These are phyloP conservation scores for Salix caprea DNA, from an alignment of 345 rosid genomes.

Conservation along the genomic window DNA sequence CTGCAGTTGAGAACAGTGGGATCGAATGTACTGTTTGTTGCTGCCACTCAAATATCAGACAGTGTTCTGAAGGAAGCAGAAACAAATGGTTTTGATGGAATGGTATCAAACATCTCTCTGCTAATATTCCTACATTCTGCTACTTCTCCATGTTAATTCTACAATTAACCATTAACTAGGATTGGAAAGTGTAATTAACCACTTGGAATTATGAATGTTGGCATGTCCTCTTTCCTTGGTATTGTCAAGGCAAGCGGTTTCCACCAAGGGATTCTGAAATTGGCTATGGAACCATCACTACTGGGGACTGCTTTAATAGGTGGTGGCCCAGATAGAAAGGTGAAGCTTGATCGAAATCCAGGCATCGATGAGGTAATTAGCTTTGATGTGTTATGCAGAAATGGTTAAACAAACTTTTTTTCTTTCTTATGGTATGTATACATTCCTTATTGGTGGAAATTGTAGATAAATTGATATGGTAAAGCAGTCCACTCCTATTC, in stretches of 20 bases:
- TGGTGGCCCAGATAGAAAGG: constrained; percentile 86
- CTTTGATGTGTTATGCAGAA: constrained; percentile 5
- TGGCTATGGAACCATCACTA: constrained; percentile 94
- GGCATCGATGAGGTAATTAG: constrained; percentile 80
- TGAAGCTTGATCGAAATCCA: constrained; percentile 79
- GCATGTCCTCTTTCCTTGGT: constrained; percentile 6
- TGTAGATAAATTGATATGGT: not conserved
- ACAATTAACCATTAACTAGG: not conserved
- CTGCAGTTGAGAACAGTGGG: constrained; percentile 84
- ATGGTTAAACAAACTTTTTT: not conserved
- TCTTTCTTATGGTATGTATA: not conserved
- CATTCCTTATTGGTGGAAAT: not conserved
- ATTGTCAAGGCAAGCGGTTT: constrained; percentile 66
- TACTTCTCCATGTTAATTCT: not conserved
- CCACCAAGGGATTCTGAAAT: constrained; percentile 80
- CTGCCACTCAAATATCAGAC: constrained; percentile 89
- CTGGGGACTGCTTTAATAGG: constrained; percentile 81
- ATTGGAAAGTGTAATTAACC: not conserved
- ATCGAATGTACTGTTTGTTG: constrained; percentile 75
- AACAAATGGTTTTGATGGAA: constrained; percentile 87
- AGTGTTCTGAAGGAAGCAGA: constrained; percentile 84
- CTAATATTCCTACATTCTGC: constrained; percentile 2
- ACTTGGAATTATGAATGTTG: not conserved
- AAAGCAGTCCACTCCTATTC: too few relatives aligned
- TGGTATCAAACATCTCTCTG: constrained; percentile 43